A percentile compares a stretch with the other conserved stretches of the same genome.
Conservation (phyloP, 129 eudicot genomes). For the Sambucus nigra region DNA sequence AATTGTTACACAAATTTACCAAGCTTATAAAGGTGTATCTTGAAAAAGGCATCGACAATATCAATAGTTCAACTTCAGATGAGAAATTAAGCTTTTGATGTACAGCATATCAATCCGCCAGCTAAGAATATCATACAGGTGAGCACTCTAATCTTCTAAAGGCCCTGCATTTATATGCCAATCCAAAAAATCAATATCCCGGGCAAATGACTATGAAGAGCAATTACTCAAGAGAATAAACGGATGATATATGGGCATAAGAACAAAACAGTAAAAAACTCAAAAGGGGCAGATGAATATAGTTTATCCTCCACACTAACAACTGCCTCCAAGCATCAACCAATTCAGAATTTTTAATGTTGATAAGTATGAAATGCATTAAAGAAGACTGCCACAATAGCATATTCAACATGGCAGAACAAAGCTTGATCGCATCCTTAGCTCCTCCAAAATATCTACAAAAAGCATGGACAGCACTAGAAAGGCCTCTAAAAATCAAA, state of each 20-base stretch:
- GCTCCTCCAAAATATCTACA: no score
- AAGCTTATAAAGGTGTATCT: conserved; percentile 31
- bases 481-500: no score
- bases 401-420: no score
- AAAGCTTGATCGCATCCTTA: no score
- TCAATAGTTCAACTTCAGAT: conserved; percentile 83
- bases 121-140: conserved; percentile 93
- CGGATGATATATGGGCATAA: conserved; percentile 9
- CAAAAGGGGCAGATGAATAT: conserved; percentile 2
- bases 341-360: no score
- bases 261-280: no score
- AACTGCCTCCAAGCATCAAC: conserved; percentile 6
- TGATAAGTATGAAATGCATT: no score
- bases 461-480: no score
- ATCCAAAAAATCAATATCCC: conserved; percentile 84
- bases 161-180: conserved; percentile 96
- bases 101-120: conserved; percentile 97
- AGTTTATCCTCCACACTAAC: conserved; percentile 15
- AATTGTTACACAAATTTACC: no score
- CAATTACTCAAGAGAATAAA: conserved; percentile 18
- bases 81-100: conserved; percentile 67
- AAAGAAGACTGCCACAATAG: no score
- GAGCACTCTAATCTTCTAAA: conserved; percentile 88
- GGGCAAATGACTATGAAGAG: conserved; percentile 20
- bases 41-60: conserved; percentile 58